Evolutionary conservation across 176 grass and related monocot species (phyloP).

Genomic region (Aegilops sharonensis): DNA sequence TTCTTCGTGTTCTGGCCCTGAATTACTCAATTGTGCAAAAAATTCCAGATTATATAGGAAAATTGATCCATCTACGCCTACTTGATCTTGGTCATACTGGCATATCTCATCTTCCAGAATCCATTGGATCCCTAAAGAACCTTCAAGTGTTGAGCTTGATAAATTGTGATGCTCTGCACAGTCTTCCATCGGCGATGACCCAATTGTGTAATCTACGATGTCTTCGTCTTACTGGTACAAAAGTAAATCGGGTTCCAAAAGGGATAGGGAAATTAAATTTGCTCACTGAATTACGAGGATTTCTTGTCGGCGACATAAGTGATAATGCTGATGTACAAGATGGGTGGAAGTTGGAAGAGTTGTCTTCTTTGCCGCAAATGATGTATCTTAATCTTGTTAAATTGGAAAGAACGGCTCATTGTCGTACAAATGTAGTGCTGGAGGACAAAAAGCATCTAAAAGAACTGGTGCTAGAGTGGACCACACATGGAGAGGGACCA

Average conservation of each 20-base stretch:
- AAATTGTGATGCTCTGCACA: not conserved
- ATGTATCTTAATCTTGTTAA: not conserved
- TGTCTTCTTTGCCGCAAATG: not conserved
- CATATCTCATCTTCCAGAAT: slow-evolving; percentile 8
- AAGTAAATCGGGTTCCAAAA: slow-evolving; percentile 26
- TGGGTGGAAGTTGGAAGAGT: slow-evolving; percentile 24
- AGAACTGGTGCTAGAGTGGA: not conserved
- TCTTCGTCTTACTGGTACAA: not conserved
- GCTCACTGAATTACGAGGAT: not conserved
- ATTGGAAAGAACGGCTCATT: slow-evolving; percentile 2
- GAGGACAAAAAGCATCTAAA: slow-evolving; percentile 6
- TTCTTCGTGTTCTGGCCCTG: slow-evolving; percentile 21
- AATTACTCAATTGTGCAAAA: not conserved
- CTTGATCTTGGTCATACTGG: not conserved
- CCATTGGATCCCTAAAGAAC: slow-evolving; percentile 11
- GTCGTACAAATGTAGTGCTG: not conserved
- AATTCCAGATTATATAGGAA: not conserved
- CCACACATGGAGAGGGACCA: not conserved
- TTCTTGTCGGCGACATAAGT: not conserved
- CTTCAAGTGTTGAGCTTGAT: slow-evolving; percentile 25
- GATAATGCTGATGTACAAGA: not conserved
- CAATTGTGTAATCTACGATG: not conserved
- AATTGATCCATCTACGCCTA: not conserved
- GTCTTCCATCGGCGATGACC: not conserved
- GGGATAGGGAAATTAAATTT: slow-evolving; percentile 2